These are phyloP conservation scores for Rhexocercosporidium sp. DNA, from an alignment of 2,329 filamentous ascomycete genomes.

Conservation along the genomic window DNA sequence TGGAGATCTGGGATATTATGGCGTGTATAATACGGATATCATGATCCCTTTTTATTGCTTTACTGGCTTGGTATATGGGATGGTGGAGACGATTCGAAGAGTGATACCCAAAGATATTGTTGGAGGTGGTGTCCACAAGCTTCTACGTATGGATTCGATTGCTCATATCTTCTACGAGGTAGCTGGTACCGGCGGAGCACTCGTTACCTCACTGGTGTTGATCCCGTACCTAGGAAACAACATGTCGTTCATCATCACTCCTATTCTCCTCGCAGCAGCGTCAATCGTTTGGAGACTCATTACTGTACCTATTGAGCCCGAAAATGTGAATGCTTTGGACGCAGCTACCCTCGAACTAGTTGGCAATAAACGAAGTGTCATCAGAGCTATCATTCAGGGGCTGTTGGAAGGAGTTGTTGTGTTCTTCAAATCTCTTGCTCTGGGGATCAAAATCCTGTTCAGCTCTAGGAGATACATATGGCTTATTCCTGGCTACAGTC, in stretches of 20 bases:
- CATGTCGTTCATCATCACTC: conserved; percentile 11
- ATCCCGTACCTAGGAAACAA: conserved; percentile 5
- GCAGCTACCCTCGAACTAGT: background rate
- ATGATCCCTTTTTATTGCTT: conserved; percentile 10
- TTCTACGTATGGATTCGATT: conserved; percentile 10
- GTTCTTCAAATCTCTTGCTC: conserved; percentile 8
- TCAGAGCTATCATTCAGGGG: background rate
- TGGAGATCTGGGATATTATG: conserved; percentile 1
- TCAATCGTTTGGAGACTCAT: background rate
- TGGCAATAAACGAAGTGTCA: background rate
- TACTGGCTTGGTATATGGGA: conserved; percentile 4
- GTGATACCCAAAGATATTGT: conserved; percentile 12
- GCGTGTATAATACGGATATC: background rate
- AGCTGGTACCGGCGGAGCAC: background rate
- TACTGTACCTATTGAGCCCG: background rate
- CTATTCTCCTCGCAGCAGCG: background rate
- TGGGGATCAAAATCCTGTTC: background rate
- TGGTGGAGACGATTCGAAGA: conserved; percentile 13
- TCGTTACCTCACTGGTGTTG: background rate
- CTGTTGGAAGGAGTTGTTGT: background rate
- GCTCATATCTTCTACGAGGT: conserved; percentile 11
- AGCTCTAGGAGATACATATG: conserved; percentile 1
- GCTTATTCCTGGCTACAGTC: conserved; percentile 7
- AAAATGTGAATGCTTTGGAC: background rate
- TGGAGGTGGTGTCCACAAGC: conserved; percentile 5